Evolutionary conservation across 2,329 filamentous ascomycete genomes (phyloP).

Genomic region (Eutypa lata): DNA sequence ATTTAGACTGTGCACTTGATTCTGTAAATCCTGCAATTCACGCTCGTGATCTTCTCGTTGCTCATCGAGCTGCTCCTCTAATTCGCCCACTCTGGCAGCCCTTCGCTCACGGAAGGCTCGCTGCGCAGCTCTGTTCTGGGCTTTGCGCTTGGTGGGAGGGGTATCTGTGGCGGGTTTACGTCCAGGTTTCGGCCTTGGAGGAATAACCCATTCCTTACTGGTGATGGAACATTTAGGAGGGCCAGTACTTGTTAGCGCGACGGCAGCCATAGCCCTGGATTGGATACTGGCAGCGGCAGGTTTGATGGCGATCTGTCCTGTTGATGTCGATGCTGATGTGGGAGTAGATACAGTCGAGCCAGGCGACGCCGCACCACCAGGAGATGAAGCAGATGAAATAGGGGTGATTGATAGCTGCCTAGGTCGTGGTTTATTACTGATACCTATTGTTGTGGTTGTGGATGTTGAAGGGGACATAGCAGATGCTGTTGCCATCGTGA

Average conservation of each 20-base stretch:
- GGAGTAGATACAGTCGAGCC: slow-evolving; percentile 25
- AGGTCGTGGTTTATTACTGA: slow-evolving; percentile 16
- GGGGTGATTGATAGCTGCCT: slow-evolving; percentile 27
- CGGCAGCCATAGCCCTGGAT: slow-evolving; percentile 44
- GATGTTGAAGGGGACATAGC: not conserved
- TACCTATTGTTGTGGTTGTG: slow-evolving; percentile 22
- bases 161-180: slow-evolving; percentile 93
- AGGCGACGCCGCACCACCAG: slow-evolving; percentile 24
- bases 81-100: slow-evolving; percentile 76
- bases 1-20: slow-evolving; percentile 59
- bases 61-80: slow-evolving; percentile 65
- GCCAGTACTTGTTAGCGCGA: slow-evolving; percentile 39
- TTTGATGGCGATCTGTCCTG: slow-evolving; percentile 25
- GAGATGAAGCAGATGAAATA: slow-evolving; percentile 23
- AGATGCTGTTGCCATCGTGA: not conserved
- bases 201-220: slow-evolving; percentile 82
- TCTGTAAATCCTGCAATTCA: slow-evolving; percentile 53
- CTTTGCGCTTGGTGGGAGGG: slow-evolving; percentile 87
- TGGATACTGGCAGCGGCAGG: slow-evolving; percentile 14
- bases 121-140: slow-evolving; percentile 90
- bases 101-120: slow-evolving; percentile 85
- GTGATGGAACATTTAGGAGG: slow-evolving; percentile 60
- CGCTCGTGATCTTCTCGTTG: slow-evolving; percentile 56
- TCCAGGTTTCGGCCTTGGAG: slow-evolving; percentile 82
- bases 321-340: slow-evolving; percentile 10